Percentiles rank a stretch among this genome's conserved stretches.
phyloP scores from a whole-genome alignment of 1,139 yeast genomes.

The Hyphopichia buzzinii region DNA sequence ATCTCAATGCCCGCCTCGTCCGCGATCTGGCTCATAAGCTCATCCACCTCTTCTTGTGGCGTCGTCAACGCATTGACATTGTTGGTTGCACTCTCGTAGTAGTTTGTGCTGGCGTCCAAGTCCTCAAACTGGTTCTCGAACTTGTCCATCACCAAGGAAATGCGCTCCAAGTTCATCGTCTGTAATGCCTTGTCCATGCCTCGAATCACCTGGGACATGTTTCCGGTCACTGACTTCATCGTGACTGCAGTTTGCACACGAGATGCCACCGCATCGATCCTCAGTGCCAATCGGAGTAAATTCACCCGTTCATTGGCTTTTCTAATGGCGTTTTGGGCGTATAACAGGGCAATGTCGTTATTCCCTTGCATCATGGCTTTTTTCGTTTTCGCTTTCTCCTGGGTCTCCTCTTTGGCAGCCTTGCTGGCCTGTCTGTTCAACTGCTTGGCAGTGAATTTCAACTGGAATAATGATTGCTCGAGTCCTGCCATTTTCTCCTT shows the following conservation, averaged over 20 bases:
- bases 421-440: constrained; percentile 84
- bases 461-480: constrained; percentile 47
- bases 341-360: constrained; percentile 88
- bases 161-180: constrained; percentile 90
- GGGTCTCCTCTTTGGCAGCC: constrained; percentile 86
- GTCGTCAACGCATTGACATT: constrained; percentile 85
- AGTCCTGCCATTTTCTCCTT: constrained; percentile 42
- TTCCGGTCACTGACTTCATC: constrained; percentile 90
- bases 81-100: constrained; percentile 87
- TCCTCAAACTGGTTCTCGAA: constrained; percentile 96
- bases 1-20: constrained; percentile 97
- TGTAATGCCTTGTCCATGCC: constrained; percentile 98
- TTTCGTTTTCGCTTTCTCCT: constrained; percentile 85
- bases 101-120: constrained; percentile 88
- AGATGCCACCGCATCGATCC: constrained; percentile 95
- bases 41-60: constrained; percentile 95
- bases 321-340: constrained; percentile 94
- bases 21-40: constrained; percentile 88
- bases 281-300: constrained; percentile 74
- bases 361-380: constrained; percentile 86
- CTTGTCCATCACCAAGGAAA: constrained; percentile 94
- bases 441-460: constrained; percentile 89
- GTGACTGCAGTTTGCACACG: constrained; percentile 97
- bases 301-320: constrained; percentile 86
- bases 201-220: constrained; percentile 86